A percentile compares a stretch with the other conserved stretches of the same genome.
Conservation (phyloP, 805 yeast species). For the Tetrapisispora taiwanensis region DNA sequence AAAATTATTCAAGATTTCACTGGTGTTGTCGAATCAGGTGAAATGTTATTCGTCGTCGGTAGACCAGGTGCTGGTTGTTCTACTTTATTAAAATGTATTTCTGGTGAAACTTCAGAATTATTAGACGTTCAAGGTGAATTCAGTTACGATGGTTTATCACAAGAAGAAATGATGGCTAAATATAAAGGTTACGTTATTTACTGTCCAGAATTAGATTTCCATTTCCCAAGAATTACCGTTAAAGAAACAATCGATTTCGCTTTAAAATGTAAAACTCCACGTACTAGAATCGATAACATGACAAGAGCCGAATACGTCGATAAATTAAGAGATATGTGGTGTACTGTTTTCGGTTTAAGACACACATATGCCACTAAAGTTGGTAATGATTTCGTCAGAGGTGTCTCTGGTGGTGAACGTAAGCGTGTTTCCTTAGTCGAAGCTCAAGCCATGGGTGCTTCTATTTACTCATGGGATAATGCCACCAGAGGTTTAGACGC, state of each 20-base stretch:
- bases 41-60: conserved; percentile 44
- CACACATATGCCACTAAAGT: conserved; percentile 58
- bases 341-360: conserved; percentile 41
- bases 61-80: conserved; percentile 62
- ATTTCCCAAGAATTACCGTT: conserved; percentile 43
- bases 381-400: conserved; percentile 58
- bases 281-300: conserved; percentile 36
- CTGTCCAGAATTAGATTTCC: conserved; percentile 42
- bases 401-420: conserved; percentile 69
- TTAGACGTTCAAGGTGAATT: conserved; percentile 32
- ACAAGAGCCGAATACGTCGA: conserved; percentile 38
- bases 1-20: conserved; percentile 34
- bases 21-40: conserved; percentile 40
- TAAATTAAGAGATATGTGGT: conserved; percentile 40
- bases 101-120: conserved; percentile 38
- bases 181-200: conserved; percentile 43
- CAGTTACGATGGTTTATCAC: conserved; percentile 41
- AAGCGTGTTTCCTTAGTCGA: conserved; percentile 65
- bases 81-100: conserved; percentile 37
- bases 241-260: conserved; percentile 44
- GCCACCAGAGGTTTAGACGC: conserved; percentile 66
- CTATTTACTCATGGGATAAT: conserved; percentile 55
- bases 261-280: conserved; percentile 39
- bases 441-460: conserved; percentile 43
- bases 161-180: conserved; percentile 36